Conservation (phyloP, 306 rosid genomes). For the Medicago truncatula region DNA sequence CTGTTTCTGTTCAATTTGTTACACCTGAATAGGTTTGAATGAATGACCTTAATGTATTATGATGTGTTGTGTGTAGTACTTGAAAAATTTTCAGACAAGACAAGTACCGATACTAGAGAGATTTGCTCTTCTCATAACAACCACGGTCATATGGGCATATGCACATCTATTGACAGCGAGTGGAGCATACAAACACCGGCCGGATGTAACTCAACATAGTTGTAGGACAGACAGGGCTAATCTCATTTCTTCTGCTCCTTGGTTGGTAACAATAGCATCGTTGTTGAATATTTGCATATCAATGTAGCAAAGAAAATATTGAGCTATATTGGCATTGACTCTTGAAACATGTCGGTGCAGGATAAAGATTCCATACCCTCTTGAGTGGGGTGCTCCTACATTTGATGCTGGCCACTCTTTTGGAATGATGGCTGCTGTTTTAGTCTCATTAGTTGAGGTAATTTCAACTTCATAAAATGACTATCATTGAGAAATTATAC, state of each 20-base stretch:
- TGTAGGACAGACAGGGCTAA: constrained; percentile 93
- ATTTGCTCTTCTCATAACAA: constrained; percentile 76
- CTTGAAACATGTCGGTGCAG: constrained; percentile 51
- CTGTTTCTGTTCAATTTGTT: background rate
- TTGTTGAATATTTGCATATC: constrained; percentile 14
- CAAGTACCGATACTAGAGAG: constrained; percentile 75
- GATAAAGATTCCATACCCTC: constrained; percentile 98
- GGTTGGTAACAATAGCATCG: constrained; percentile 58
- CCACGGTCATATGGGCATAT: constrained; percentile 91
- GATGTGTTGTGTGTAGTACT: constrained; percentile 57
- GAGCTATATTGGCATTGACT: constrained; percentile 20
- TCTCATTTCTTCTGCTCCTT: constrained; percentile 95
- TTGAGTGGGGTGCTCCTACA: constrained; percentile 99
- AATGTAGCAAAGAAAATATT: constrained; percentile 17
- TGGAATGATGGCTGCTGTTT: constrained; percentile 98
- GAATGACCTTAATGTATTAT: background rate
- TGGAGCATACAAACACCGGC: constrained; percentile 85
- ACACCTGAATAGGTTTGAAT: background rate
- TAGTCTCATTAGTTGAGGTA: constrained; percentile 97
- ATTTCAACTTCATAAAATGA: background rate
- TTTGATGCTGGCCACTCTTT: constrained; percentile 92
- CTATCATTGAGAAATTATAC: background rate
- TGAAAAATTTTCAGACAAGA: constrained; percentile 75
- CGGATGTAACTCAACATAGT: constrained; percentile 69
- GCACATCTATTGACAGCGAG: constrained; percentile 90